Conservation (phyloP, 139 green algal genomes). For the Tetradesmus lagerheimii region DNA sequence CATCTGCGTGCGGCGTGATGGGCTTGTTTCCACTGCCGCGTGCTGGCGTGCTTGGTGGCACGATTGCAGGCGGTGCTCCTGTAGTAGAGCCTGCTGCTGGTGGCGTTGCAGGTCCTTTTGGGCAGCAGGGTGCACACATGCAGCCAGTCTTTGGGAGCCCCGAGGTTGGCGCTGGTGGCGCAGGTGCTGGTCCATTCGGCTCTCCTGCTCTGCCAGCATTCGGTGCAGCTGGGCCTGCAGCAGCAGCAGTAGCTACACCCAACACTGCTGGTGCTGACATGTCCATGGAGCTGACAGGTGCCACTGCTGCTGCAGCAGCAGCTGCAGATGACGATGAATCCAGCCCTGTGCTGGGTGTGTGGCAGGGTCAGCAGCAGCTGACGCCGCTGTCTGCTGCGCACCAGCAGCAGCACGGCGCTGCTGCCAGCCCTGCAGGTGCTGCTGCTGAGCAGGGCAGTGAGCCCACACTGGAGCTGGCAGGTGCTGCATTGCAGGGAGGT, state of each 20-base stretch:
- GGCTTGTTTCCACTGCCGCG: not conserved
- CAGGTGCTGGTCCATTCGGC: not conserved
- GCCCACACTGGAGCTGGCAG: constrained; percentile 20
- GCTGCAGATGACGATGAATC: not conserved
- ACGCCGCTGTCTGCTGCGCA: not conserved
- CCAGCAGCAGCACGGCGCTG: not conserved
- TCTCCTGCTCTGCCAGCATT: not conserved
- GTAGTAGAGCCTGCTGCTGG: not conserved
- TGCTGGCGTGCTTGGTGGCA: not conserved
- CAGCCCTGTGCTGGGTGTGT: not conserved
- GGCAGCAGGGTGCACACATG: not conserved
- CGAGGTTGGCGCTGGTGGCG: not conserved
- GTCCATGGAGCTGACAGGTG: too few relatives aligned
- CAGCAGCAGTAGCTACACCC: not conserved
- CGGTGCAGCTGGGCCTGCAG: not conserved
- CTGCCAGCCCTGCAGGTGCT: not conserved
- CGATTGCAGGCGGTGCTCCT: constrained; percentile 24
- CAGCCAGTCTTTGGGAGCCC: not conserved
- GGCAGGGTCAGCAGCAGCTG: constrained; percentile 2
- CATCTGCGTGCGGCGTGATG: constrained; percentile 28
- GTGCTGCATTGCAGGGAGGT: not conserved
- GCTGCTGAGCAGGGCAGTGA: constrained; percentile 15
- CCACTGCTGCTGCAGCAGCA: not conserved
- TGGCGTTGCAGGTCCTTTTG: not conserved
- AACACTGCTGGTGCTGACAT: not conserved